Evolutionary conservation across 2,329 filamentous ascomycete genomes (phyloP), one percentile per base, ranked within the genome.

Genomic region (Zymoseptoria tritici): DNA sequence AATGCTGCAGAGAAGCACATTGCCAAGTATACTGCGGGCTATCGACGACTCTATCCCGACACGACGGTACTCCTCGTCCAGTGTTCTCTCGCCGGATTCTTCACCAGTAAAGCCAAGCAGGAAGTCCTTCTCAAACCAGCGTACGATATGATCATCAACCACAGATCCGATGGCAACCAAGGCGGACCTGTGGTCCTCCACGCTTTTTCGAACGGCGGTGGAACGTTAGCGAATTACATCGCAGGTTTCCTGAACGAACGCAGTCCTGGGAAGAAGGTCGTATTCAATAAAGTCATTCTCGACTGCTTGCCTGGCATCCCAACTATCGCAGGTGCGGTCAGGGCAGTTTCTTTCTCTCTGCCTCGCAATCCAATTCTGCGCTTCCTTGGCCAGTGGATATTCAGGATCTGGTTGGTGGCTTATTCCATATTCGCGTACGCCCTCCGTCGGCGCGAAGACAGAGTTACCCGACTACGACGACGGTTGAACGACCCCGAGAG

Each of bases 121-220:
- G 50, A 20, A 9, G 21, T 24, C 7, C 55, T 57, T 6, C 51
- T 70, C 9, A 50, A 52, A 20, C 62, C 66, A 9, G 66, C 66
- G 2, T 49, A 59, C 11, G 56, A 62, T 2, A 58, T 68, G 8
- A 61, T 73, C 36, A 57, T 57, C 19, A 53, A 51, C 9, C 57
- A 53, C 46, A 46, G 56, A 24, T 50, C 55, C 26, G 36, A 46
- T 16, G 22, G 16, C 8, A 53, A 53, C 8, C 22, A 22, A 49
- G 20, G 49, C 31, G 56, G 21, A 19, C 9, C 31, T 9, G 66
- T 71, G 3, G 22, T 73, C 9, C 61, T 73, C 5, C 72, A 74
- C 60, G 60, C 64, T 21, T 73, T 73, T 59, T 74, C 71, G 9
- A 74, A 74, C 58, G 73, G 72, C 16, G 72, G 73, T 24, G 65